Percentiles rank a stretch among this genome's conserved stretches.
These are phyloP conservation scores for Wallacemonas sp. DNA, from an alignment of 208 protist species.

Conservation along the genomic window DNA sequence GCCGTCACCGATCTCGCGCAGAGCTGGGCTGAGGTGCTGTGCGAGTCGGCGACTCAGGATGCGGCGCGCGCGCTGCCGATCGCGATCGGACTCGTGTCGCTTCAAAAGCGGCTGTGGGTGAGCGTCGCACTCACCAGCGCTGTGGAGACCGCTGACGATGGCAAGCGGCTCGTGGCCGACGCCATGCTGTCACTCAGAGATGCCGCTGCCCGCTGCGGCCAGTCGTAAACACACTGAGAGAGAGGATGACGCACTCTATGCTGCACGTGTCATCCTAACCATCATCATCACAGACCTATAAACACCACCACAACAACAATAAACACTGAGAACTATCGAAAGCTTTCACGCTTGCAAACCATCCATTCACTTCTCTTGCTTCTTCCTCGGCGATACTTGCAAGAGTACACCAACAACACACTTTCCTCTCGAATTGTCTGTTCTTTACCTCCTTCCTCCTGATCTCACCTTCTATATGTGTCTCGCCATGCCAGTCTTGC, in stretches of 20 bases:
- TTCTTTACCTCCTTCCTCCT: conserved; percentile 2
- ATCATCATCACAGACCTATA: too few species aligned
- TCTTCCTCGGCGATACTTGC: too few species aligned
- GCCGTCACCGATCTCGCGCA: conserved; percentile 38
- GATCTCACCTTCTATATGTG: too few species aligned
- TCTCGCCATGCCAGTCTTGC: too few species aligned
- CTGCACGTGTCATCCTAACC: not conserved
- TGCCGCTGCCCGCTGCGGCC: conserved; percentile 4
- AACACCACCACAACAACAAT: too few species aligned
- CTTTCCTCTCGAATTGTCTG: too few species aligned
- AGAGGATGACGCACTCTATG: not conserved
- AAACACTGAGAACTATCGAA: too few species aligned
- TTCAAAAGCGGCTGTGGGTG: conserved; percentile 27
- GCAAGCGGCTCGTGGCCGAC: not conserved
- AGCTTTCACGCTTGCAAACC: too few species aligned
- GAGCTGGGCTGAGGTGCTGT: conserved; percentile 25
- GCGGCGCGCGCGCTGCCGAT: not conserved
- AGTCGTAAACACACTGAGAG: not conserved
- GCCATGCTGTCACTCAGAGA: conserved; percentile 3
- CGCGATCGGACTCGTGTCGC: conserved; percentile 5
- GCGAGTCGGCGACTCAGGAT: not conserved
- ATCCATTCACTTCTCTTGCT: too few species aligned
- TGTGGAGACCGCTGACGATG: not conserved
- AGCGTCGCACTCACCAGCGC: conserved; percentile 2
- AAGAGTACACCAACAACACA: too few species aligned